Percentiles rank a stretch among this genome's conserved stretches.
Evolutionary conservation across 257 asterid species (phyloP).

Genomic region (Euphrasia confusa): DNA sequence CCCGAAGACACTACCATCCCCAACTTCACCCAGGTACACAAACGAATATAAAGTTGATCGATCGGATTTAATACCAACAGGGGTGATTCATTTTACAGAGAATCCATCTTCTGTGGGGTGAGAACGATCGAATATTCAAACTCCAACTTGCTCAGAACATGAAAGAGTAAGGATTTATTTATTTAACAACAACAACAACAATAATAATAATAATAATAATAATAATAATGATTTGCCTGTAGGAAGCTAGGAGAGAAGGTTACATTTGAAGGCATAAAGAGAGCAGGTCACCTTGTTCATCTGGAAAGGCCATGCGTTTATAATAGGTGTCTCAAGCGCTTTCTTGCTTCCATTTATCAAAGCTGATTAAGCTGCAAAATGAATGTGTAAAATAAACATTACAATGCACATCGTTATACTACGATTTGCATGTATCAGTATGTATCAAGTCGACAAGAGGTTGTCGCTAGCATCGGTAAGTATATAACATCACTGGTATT

Average conservation of each 20-base stretch:
- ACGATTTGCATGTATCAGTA: no score
- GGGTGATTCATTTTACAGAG: constrained; percentile 33
- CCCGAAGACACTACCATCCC: constrained; percentile 61
- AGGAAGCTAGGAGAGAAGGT: constrained; percentile 69
- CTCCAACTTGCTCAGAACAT: constrained; percentile 63
- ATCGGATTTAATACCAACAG: background rate
- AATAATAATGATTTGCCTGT: background rate
- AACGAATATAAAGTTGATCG: background rate
- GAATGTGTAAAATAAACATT: background rate
- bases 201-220: background rate
- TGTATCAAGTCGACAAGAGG: no score
- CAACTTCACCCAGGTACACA: constrained; percentile 48
- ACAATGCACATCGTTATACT: no score
- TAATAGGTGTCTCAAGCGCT: constrained; percentile 56
- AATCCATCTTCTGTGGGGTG: constrained; percentile 93
- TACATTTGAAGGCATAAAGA: constrained; percentile 47
- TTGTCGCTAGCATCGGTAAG: no score
- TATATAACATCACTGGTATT: no score
- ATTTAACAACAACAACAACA: background rate
- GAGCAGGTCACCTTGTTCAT: constrained; percentile 88
- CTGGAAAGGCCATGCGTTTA: constrained; percentile 78
- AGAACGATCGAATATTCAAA: constrained; percentile 76
- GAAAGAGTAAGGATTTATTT: constrained; percentile 52
- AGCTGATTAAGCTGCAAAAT: constrained; percentile 17
- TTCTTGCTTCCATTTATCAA: constrained; percentile 45